These are phyloP conservation scores for Pyrus betulifolia DNA, from an alignment of 306 rosid species.

Conservation along the genomic window DNA sequence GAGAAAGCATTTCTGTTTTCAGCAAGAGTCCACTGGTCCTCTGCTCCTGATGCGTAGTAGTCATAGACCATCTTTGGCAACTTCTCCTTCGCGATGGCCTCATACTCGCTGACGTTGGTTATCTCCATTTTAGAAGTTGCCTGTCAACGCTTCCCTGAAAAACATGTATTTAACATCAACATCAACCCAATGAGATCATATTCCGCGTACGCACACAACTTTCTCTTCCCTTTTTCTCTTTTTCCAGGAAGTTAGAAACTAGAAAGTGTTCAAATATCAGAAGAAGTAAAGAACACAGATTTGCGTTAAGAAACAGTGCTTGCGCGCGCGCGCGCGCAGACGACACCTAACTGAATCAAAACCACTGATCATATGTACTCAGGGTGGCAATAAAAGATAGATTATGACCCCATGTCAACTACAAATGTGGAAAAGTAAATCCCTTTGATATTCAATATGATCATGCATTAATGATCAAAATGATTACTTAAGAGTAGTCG, in stretches of 20 bases:
- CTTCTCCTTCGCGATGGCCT: conserved; percentile 58
- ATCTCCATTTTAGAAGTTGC: conserved; percentile 42
- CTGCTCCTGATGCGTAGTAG: conserved; percentile 76
- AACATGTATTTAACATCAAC: conserved; percentile 12
- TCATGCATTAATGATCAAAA: no score
- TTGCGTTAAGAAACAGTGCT: no score
- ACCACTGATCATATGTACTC: neutral
- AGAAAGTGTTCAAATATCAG: neutral
- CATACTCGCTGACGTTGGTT: conserved; percentile 61
- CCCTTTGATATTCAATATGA: no score
- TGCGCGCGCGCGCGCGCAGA: neutral
- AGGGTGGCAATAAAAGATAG: no score
- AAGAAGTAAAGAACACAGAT: no score
- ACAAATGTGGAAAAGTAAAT: no score
- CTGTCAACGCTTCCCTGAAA: conserved; percentile 16
- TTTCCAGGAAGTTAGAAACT: neutral
- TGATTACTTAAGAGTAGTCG: no score
- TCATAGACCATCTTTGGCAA: conserved; percentile 66
- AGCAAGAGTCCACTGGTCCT: conserved; percentile 67
- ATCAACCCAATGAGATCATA: neutral
- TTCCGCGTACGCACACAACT: neutral
- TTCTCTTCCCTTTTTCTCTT: neutral
- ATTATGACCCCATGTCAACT: no score
- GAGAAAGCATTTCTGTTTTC: conserved; percentile 69
- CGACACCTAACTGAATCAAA: neutral